Evolutionary conservation across 306 rosid genomes (phyloP), one percentile per base, ranked within the genome.

Genomic region (Elaeagnus macrophylla): DNA sequence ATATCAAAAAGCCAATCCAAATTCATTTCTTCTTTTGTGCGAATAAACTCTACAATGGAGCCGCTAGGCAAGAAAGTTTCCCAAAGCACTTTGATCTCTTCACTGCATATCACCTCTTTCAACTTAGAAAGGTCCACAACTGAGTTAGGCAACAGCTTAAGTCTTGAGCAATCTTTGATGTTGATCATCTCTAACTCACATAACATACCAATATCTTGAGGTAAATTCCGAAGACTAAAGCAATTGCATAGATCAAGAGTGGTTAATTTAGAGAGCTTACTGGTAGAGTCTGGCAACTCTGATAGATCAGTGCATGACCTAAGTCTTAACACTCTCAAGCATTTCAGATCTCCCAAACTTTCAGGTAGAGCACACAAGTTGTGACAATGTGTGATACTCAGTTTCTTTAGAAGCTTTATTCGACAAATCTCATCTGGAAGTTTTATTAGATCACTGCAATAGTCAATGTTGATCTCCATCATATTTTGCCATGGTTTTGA

Each of bases 301-400:
- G 0, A 38, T 45, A 83, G 58, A 55, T 35, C 64, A 52, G 69
- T 69, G 39, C 86, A 83, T 2, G 76, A 74, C 51, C 66, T 72
- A 44, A 83, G 57, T 57, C 83, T 69, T 1, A 83, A 37, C 19
- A 64, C 53, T 67, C 72, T 75, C 64, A 83, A 69, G 70, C 72
- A 69, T 7, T 41, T 43, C 55, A 83, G 41, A 3, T 52, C 35
- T 40, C 68, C 78, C n/a, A 77, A 62, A 39, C 57, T 76, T 11
- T 58, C 46, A 1, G 85, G 80, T 49, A 83, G 61, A 18, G 64
- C 52, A 39, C 58, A 57, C 58, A 83, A 60, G 40, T 53, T 75
- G 51, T 77, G 81, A 37, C 91, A 83, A 48, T 73, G 75, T 35
- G 86, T 72, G 10, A 83, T 67, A 37, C 74, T 77, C 4, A 83